A percentile compares a stretch with the other conserved stretches of the same genome.
phyloP scores from a whole-genome alignment of 2,329 filamentous ascomycete genomes.

The Sporothrix phasma region DNA sequence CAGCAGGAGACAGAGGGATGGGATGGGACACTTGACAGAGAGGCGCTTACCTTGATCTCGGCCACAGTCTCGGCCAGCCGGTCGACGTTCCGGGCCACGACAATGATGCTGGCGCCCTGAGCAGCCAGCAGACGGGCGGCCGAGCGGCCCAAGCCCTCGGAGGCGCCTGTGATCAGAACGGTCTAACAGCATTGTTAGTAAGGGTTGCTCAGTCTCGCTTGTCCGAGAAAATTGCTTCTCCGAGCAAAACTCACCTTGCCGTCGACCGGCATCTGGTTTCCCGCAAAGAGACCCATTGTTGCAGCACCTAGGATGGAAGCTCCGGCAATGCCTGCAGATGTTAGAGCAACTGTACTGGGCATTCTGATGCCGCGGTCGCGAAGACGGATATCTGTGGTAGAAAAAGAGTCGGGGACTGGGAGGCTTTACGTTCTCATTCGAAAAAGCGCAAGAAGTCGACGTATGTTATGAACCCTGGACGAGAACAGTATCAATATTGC shows the following conservation, averaged over 20 bases:
- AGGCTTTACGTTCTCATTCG: background rate
- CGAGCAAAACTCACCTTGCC: slow-evolving; percentile 54
- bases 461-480: background rate
- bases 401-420: background rate
- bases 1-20: too few relatives aligned
- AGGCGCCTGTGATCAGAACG: slow-evolving; percentile 79
- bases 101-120: slow-evolving; percentile 78
- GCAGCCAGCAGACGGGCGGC: slow-evolving; percentile 63
- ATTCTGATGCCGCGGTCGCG: background rate
- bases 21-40: background rate
- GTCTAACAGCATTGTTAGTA: slow-evolving; percentile 25
- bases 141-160: slow-evolving; percentile 81
- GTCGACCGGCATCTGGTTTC: slow-evolving; percentile 73
- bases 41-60: slow-evolving; percentile 46
- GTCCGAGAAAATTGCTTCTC: background rate
- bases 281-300: slow-evolving; percentile 59
- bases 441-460: background rate
- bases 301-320: slow-evolving; percentile 26
- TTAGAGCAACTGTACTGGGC: slow-evolving; percentile 20
- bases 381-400: background rate
- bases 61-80: slow-evolving; percentile 65
- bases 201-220: background rate
- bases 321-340: slow-evolving; percentile 26
- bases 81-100: slow-evolving; percentile 66
- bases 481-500: background rate